A percentile compares a stretch with the other conserved stretches of the same genome.
phyloP scores from a whole-genome alignment of 768 basidiomycete genomes.

The Trichaptum fuscoviolaceum region DNA sequence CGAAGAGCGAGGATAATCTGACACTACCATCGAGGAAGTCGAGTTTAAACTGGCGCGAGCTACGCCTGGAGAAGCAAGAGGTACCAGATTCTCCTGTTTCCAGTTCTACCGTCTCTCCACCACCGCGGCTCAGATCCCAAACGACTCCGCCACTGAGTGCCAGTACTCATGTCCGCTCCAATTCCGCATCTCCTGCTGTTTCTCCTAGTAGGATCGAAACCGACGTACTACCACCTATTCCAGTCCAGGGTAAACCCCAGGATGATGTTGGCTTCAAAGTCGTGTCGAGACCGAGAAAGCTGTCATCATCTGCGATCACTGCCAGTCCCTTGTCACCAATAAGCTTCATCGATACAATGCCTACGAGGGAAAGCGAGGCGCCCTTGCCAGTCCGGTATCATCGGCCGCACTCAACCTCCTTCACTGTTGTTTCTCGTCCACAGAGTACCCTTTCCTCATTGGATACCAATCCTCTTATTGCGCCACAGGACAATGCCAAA shows the following conservation, averaged over 20 bases:
- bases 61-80: not conserved
- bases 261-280: not conserved
- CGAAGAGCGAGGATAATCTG: not conserved
- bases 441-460: conserved; percentile 14
- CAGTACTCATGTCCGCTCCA: not conserved
- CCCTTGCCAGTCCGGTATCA: conserved; percentile 27
- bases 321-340: conserved; percentile 18
- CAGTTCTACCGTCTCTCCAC: not conserved
- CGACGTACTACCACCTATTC: conserved; percentile 1
- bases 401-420: conserved; percentile 25
- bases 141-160: not conserved
- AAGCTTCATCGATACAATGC: conserved; percentile 9
- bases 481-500: not conserved
- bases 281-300: conserved; percentile 4
- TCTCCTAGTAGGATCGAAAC: not conserved
- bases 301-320: conserved; percentile 21
- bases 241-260: conserved; percentile 3
- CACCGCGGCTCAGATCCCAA: not conserved
- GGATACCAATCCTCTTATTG: not conserved
- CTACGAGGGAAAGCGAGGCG: conserved; percentile 21
- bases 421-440: conserved; percentile 32
- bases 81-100: not conserved
- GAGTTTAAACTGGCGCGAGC: not conserved
- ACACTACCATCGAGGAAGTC: not conserved
- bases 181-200: not conserved